These are phyloP conservation scores for Cucurbita argyrosperma DNA, from an alignment of 306 rosid genomes.

Conservation along the genomic window DNA sequence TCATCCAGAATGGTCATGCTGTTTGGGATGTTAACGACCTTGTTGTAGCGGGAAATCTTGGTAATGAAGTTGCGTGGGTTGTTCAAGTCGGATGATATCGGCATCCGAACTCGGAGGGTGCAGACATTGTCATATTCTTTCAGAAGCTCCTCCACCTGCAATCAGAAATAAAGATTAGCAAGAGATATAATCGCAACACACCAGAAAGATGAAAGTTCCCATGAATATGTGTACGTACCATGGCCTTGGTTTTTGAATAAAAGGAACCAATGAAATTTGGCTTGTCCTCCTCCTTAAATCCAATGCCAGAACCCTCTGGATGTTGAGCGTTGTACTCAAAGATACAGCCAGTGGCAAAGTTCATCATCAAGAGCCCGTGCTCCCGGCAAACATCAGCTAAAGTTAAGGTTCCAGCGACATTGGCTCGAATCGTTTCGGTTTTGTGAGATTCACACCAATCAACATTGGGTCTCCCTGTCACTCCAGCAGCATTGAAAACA, in stretches of 20 bases:
- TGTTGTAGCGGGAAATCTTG: slow-evolving; percentile 52
- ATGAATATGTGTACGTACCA: slow-evolving; percentile 23
- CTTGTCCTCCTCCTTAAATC: slow-evolving; percentile 56
- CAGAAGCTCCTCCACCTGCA: slow-evolving; percentile 59
- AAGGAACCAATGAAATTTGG: slow-evolving; percentile 59
- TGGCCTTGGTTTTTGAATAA: slow-evolving; percentile 64
- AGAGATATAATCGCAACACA: neutral
- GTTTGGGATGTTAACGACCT: slow-evolving; percentile 65
- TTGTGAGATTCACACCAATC: slow-evolving; percentile 19
- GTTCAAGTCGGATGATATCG: slow-evolving; percentile 54
- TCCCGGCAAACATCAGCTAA: slow-evolving; percentile 44
- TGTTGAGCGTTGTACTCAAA: slow-evolving; percentile 51
- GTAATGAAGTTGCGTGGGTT: slow-evolving; percentile 70
- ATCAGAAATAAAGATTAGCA: slow-evolving; percentile 1
- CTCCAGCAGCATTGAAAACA: slow-evolving; percentile 33
- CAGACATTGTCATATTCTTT: slow-evolving; percentile 59
- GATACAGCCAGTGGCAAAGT: slow-evolving; percentile 61
- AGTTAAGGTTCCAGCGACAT: slow-evolving; percentile 18
- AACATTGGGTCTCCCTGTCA: slow-evolving; percentile 14
- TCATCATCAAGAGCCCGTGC: slow-evolving; percentile 46
- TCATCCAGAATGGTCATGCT: slow-evolving; percentile 67
- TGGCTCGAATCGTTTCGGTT: slow-evolving; percentile 18
- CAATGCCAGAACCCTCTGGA: slow-evolving; percentile 61
- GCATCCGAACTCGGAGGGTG: slow-evolving; percentile 66
- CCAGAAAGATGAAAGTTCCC: neutral